These are phyloP conservation scores for Comarum palustre DNA, from an alignment of 306 rosid genomes.

Conservation along the genomic window DNA sequence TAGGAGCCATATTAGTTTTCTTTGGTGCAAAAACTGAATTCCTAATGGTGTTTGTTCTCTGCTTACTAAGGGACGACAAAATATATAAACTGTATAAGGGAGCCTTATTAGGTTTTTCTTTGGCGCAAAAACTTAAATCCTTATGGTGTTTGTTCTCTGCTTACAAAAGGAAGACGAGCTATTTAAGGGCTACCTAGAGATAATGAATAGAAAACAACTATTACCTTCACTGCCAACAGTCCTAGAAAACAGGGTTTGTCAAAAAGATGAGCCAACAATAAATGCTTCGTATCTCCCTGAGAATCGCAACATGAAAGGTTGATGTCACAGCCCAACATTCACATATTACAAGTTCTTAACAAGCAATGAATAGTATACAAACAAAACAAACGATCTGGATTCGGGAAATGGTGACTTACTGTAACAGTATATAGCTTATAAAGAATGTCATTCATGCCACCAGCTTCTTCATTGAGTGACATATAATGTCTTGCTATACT, in stretches of 20 bases:
- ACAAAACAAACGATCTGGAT: slow-evolving; percentile 14
- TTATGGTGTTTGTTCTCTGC: neutral
- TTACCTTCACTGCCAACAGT: slow-evolving; percentile 76
- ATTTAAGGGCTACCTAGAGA: neutral
- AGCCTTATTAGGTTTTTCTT: neutral
- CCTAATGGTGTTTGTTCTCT: neutral
- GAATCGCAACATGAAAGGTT: slow-evolving; percentile 14
- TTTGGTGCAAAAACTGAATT: neutral
- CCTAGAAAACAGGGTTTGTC: slow-evolving; percentile 93
- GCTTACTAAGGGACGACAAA: neutral
- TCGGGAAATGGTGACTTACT: slow-evolving; percentile 35
- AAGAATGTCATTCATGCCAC: slow-evolving; percentile 98
- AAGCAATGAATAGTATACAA: neutral
- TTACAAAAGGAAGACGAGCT: neutral
- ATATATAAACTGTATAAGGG: neutral
- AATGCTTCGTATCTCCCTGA: slow-evolving; percentile 66
- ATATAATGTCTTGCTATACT: slow-evolving; percentile 55
- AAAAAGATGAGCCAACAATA: slow-evolving; percentile 75
- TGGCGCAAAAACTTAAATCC: neutral
- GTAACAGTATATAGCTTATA: slow-evolving; percentile 67
- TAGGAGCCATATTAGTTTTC: neutral
- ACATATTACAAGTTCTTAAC: neutral
- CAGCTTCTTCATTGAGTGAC: slow-evolving; percentile 75
- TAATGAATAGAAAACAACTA: slow-evolving; percentile 6
- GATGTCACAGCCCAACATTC: slow-evolving; percentile 9